A percentile compares a stretch with the other conserved stretches of the same genome.
phyloP scores from a whole-genome alignment of 2,329 filamentous ascomycete genomes.

The Pseudopyricularia cyperi region DNA sequence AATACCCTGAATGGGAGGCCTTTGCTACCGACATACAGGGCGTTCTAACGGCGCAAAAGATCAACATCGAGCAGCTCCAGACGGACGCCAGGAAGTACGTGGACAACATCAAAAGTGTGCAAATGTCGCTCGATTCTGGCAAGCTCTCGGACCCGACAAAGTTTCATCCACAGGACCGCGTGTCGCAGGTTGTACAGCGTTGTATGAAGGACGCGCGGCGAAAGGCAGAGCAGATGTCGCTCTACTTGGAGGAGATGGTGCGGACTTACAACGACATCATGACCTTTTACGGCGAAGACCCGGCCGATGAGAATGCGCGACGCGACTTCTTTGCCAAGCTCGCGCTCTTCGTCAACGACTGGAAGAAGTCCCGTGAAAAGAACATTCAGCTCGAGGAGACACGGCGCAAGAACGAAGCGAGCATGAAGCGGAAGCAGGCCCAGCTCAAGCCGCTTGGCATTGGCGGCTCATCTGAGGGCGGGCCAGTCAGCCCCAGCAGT shows the following conservation, averaged over 20 bases:
- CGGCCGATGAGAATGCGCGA: slow-evolving; percentile 78
- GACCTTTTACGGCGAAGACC: slow-evolving; percentile 92
- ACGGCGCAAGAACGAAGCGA: slow-evolving; percentile 74
- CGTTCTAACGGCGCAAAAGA: slow-evolving; percentile 69
- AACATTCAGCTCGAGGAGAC: slow-evolving; percentile 74
- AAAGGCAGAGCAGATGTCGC: slow-evolving; percentile 89
- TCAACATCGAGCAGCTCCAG: slow-evolving; percentile 88
- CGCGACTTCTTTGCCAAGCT: slow-evolving; percentile 94
- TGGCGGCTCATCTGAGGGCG: slow-evolving; percentile 26
- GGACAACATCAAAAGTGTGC: slow-evolving; percentile 86
- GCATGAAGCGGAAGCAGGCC: slow-evolving; percentile 82
- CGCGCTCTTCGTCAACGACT: slow-evolving; percentile 78
- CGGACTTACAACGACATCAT: slow-evolving; percentile 91
- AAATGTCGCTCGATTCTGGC: slow-evolving; percentile 80
- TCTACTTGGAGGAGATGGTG: slow-evolving; percentile 88
- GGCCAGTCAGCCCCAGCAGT: slow-evolving; percentile 52
- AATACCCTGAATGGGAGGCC: slow-evolving; percentile 90
- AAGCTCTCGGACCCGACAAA: slow-evolving; percentile 94
- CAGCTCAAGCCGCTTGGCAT: slow-evolving; percentile 38
- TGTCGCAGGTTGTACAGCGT: slow-evolving; percentile 79
- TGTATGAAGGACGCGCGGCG: slow-evolving; percentile 93
- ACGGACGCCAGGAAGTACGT: slow-evolving; percentile 85
- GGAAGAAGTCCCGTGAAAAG: slow-evolving; percentile 94
- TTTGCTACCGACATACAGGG: slow-evolving; percentile 76
- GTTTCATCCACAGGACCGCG: slow-evolving; percentile 94